phyloP scores from a whole-genome alignment of 2,329 filamentous ascomycete species.

The Alternaria arbusti region DNA sequence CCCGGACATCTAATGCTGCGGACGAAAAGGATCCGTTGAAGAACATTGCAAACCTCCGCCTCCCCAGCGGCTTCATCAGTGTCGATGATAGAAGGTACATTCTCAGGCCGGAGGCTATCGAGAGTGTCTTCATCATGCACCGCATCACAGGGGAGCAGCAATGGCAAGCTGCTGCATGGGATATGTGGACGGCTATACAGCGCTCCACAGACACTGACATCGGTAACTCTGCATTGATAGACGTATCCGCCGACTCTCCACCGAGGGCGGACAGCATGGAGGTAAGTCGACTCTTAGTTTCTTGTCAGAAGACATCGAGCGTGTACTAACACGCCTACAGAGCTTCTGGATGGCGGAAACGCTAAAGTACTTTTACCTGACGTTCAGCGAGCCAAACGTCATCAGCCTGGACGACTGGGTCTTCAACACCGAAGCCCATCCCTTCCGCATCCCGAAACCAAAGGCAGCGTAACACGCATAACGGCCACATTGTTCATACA shows the following conservation, averaged over 20 bases:
- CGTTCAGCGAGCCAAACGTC: conserved; percentile 52
- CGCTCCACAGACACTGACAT: conserved; percentile 52
- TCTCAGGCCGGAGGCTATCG: conserved; percentile 64
- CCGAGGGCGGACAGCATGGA: conserved; percentile 55
- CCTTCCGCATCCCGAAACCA: conserved; percentile 45
- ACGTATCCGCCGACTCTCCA: conserved; percentile 50
- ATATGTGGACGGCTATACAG: conserved; percentile 57
- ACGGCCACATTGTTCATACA: neutral
- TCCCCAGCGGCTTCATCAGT: conserved; percentile 53
- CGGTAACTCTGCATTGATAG: conserved; percentile 54
- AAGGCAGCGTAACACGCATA: neutral
- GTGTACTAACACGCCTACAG: conserved; percentile 26
- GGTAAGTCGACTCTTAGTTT: conserved; percentile 23
- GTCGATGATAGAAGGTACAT: conserved; percentile 56
- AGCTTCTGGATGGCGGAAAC: conserved; percentile 59
- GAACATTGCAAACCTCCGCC: conserved; percentile 48
- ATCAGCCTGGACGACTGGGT: conserved; percentile 55
- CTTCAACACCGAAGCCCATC: conserved; percentile 58
- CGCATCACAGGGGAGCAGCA: conserved; percentile 62
- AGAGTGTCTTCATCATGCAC: conserved; percentile 67
- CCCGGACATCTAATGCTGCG: conserved; percentile 24
- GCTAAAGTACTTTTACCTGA: conserved; percentile 58
- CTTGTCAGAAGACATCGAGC: neutral
- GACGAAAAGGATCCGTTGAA: conserved; percentile 40
- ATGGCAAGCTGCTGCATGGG: conserved; percentile 56